A percentile compares a stretch with the other conserved stretches of the same genome.
These are phyloP conservation scores for Medakamo hakoo DNA, from an alignment of 139 green algal genomes.

Conservation along the genomic window DNA sequence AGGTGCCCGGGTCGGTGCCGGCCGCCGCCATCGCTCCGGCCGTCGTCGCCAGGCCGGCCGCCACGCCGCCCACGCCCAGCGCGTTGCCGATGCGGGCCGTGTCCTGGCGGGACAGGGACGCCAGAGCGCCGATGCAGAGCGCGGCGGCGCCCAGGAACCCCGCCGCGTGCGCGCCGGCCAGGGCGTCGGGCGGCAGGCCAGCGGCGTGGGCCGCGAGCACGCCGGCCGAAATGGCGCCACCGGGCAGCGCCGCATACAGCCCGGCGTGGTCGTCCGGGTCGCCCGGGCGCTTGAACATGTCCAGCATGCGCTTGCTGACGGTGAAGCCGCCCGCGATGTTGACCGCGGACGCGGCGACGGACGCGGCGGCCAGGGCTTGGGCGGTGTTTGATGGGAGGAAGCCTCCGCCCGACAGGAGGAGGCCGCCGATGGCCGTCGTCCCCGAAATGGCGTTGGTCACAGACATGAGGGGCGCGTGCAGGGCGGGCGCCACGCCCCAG, in stretches of 20 bases:
- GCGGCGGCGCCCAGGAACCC: slow-evolving; percentile 52
- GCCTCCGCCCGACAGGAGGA: slow-evolving; percentile 51
- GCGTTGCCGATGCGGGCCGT: slow-evolving; percentile 61
- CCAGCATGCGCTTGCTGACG: slow-evolving; percentile 77
- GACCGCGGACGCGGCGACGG: slow-evolving; percentile 49
- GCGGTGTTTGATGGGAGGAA: slow-evolving; percentile 34
- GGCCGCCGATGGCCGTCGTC: slow-evolving; percentile 49
- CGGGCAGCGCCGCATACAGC: slow-evolving; percentile 44
- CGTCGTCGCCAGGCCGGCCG: slow-evolving; percentile 47
- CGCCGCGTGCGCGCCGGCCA: slow-evolving; percentile 12
- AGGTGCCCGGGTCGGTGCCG: slow-evolving; percentile 11
- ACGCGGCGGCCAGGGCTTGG: slow-evolving; percentile 38
- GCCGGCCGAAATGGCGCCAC: slow-evolving; percentile 4
- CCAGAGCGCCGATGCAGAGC: slow-evolving; percentile 74
- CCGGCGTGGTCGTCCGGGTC: slow-evolving; percentile 69
- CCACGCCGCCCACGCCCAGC: slow-evolving; percentile 62
- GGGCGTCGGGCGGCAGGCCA: slow-evolving; percentile 20
- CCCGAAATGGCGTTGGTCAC: slow-evolving; percentile 87
- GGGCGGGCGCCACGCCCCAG: slow-evolving; percentile 61
- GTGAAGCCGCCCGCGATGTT: slow-evolving; percentile 85
- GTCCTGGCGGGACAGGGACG: slow-evolving; percentile 56
- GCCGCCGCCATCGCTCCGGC: slow-evolving; percentile 31
- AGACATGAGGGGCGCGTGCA: slow-evolving; percentile 84
- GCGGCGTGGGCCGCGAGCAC: slow-evolving; percentile 28
- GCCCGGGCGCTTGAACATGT: slow-evolving; percentile 78